Evolutionary conservation across 352 stramenopile species (phyloP), one percentile per base, ranked within the genome.

Genomic region (Phytopythium boreale): DNA sequence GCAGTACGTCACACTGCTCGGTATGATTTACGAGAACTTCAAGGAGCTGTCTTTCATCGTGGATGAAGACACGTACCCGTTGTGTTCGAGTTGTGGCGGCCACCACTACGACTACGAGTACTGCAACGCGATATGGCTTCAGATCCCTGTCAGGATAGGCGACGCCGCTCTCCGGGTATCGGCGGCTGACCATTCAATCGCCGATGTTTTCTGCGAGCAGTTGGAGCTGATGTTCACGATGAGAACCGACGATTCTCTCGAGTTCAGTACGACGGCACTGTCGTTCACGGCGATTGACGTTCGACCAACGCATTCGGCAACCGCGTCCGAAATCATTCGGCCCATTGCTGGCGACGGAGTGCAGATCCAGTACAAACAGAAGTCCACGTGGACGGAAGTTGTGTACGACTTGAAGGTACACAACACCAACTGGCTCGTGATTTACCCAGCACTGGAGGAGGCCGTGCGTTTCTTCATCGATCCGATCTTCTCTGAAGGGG

Each of bases 21-120:
- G 83, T n/a, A 80, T 90, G 56, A 92, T 95, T 29, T 94, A 88
- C 56, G 88, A 96, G 53, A 96, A 96, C 50, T 93, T 96, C 70
- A 84, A 87, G 44, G 88, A 96, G 68, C 69, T 86, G 10, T 89
- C 83, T 2, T 80, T 71, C 24, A 75, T 88, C 55, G 82, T 96
- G 1, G 71, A 86, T 37, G 88, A 95, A 79, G 84, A 96, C 37
- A 90, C 82, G 0, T 96, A 87, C 67, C 81, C 86, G 10, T 20
- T 89, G 1, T 96, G 88, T 55, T 49, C 62, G 14, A 69, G 15
- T 7, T 96, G 88, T 56, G 66, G 63, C 56, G 88, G 88, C 0
- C 84, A 92, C 26, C 88, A 96, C 63, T 83, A 80, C 63, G 73
- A 75, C 11, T 68, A 70, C 36, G 71, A 91, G 20, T 64, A 75